Percentiles rank a stretch among this genome's conserved stretches.
These are phyloP conservation scores for Phaeosphaeria sp. DNA, from an alignment of 2,329 filamentous ascomycete species.

Conservation along the genomic window DNA sequence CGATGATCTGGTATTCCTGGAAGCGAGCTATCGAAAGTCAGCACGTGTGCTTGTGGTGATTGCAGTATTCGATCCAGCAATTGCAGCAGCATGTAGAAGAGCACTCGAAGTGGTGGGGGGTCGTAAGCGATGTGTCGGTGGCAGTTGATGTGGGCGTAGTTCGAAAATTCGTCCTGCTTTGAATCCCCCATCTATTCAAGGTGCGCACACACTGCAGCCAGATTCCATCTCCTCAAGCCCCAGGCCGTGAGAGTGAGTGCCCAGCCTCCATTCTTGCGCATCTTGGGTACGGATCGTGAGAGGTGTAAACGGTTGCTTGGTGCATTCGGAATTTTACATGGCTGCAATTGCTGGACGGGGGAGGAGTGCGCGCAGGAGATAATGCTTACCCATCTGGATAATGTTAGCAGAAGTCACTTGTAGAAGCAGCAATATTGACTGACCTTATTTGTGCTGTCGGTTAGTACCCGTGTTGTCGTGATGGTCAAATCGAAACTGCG, in stretches of 20 bases:
- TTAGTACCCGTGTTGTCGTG: constrained; percentile 47
- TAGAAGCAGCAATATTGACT: constrained; percentile 32
- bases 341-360: constrained; percentile 44
- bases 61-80: constrained; percentile 27
- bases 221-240: neutral
- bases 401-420: constrained; percentile 35
- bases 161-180: neutral
- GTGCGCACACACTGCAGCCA: neutral
- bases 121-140: constrained; percentile 1
- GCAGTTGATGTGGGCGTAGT: neutral
- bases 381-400: constrained; percentile 68
- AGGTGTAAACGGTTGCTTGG: constrained; percentile 16
- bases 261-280: neutral
- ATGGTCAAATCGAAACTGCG: constrained; percentile 28
- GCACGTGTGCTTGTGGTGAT: constrained; percentile 18
- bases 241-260: neutral
- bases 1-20: constrained; percentile 99
- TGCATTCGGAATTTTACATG: constrained; percentile 29
- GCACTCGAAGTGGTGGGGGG: neutral
- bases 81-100: constrained; percentile 26
- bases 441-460: constrained; percentile 63
- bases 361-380: constrained; percentile 26
- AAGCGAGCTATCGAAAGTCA: constrained; percentile 80
- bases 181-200: neutral
- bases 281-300: constrained; percentile 1